Evolutionary conservation across 2,329 filamentous ascomycete species (phyloP), one percentile per base, ranked within the genome.

Genomic region (Colletotrichum tabaci): DNA sequence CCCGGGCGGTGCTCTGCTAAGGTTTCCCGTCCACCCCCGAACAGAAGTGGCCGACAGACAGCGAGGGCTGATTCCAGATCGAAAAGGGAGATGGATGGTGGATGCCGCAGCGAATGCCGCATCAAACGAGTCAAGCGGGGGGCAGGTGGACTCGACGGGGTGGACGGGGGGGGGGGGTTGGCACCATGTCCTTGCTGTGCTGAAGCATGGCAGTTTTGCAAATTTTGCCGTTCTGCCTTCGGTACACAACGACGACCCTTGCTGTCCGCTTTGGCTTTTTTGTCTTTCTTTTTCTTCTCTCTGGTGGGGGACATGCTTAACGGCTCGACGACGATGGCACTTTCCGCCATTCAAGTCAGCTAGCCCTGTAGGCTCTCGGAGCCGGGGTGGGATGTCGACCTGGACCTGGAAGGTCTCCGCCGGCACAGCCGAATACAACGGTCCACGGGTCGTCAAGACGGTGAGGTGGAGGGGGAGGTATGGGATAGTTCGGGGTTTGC

Each of bases 381-480:
- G n/a, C 68, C 13, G 58, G 68, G 65, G 58, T 63, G 16, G 26
- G 26, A 7, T 63, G 46, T 60, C 26, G 46, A 18, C 52, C 58
- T 68, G 47, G 23, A 63, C 58, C 66, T 60, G 30, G 65, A 15
- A 61, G 16, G 68, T 58, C 58, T 69, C 68, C 65, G 68, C 40
- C 58, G 47, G 65, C 47, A 49, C 47, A 49, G 53, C 66, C 52
- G 61, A 66, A 49, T 40, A 53, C 61, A 63, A 61, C 60, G 69
- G 65, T 69, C 60, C 65, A 66, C 53, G 67, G 8, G 38, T 53
- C 42, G 67, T 60, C 46, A 49, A 70, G 47, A 66, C 61, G 67
- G 46, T 53, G 55, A 47, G 40, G 55, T 21, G 67, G 61, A 61
- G 61, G 46, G 18, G 30, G 26, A 23, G n/a, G 60, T 35, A 63